Percentiles rank a stretch among this genome's conserved stretches.
Evolutionary conservation across 2,329 filamentous ascomycete genomes (phyloP).

Genomic region (Didymosphaeria variabile): DNA sequence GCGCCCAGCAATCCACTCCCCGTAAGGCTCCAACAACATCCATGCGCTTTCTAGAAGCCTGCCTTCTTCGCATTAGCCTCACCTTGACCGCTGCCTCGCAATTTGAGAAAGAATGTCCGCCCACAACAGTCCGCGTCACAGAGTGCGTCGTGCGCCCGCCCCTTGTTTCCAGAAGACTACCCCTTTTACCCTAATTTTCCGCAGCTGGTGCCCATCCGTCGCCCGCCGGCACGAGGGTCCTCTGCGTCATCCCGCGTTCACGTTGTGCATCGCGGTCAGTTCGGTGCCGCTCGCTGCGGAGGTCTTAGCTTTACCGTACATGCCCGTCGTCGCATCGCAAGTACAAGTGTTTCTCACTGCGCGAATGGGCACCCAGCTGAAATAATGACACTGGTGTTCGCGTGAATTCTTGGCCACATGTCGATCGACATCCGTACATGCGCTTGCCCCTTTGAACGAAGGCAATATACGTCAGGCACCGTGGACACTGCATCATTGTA

Average conservation of each 20-base stretch:
- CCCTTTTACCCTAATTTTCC: slow-evolving; percentile 39
- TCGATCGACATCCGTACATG: background rate
- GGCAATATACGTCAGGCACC: background rate
- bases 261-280: slow-evolving; percentile 22
- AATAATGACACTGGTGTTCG: background rate
- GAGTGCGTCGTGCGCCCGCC: slow-evolving; percentile 37
- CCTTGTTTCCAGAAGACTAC: slow-evolving; percentile 50
- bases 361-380: background rate
- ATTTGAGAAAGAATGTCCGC: slow-evolving; percentile 46
- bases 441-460: background rate
- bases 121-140: slow-evolving; percentile 31
- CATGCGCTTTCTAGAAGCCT: slow-evolving; percentile 45
- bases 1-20: slow-evolving; percentile 37
- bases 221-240: slow-evolving; percentile 19
- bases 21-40: slow-evolving; percentile 34
- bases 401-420: background rate
- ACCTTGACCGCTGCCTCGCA: slow-evolving; percentile 26
- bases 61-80: slow-evolving; percentile 31
- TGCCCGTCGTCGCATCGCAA: background rate
- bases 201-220: slow-evolving; percentile 23
- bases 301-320: background rate
- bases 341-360: background rate
- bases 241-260: slow-evolving; percentile 25
- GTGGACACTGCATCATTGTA: background rate
- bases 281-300: slow-evolving; percentile 10